Evolutionary conservation across 1,139 yeast genomes (phyloP).

Genomic region (Sugiyamaella sp.): DNA sequence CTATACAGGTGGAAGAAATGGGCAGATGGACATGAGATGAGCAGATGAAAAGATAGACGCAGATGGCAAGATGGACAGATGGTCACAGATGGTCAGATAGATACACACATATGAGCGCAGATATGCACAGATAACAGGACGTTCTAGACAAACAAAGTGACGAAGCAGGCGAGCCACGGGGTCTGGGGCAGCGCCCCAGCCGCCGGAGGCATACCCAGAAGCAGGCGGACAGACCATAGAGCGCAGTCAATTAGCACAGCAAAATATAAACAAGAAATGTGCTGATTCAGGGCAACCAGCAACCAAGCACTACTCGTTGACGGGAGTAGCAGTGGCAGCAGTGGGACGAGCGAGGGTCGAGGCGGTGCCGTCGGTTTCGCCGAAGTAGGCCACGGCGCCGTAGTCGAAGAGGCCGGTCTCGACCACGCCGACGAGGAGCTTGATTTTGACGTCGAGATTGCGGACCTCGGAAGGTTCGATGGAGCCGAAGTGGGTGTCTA

Average conservation of each 20-base stretch:
- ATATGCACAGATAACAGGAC: no score
- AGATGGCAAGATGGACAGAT: no score
- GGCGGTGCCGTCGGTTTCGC: constrained; percentile 75
- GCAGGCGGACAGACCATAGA: no score
- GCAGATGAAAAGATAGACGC: no score
- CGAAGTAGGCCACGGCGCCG: constrained; percentile 84
- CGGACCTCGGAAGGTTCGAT: constrained; percentile 59
- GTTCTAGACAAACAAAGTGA: no score
- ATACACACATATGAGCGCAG: no score
- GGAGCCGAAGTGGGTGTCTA: constrained; percentile 92
- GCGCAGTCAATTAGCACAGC: neutral
- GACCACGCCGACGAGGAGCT: constrained; percentile 86
- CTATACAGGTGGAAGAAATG: no score
- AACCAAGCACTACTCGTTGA: no score
- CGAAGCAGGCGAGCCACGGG: neutral
- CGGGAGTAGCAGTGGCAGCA: neutral
- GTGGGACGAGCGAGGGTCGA: constrained; percentile 25
- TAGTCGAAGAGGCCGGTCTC: constrained; percentile 90
- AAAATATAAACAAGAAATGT: neutral
- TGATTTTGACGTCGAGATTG: constrained; percentile 64
- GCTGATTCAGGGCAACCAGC: no score
- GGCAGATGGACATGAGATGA: no score
- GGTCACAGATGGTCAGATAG: no score
- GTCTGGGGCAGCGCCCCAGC: constrained; percentile 1
- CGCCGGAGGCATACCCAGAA: neutral